Conservation (phyloP, 1,284 basidiomycete species). For the Garcileccinum viscosum region DNA sequence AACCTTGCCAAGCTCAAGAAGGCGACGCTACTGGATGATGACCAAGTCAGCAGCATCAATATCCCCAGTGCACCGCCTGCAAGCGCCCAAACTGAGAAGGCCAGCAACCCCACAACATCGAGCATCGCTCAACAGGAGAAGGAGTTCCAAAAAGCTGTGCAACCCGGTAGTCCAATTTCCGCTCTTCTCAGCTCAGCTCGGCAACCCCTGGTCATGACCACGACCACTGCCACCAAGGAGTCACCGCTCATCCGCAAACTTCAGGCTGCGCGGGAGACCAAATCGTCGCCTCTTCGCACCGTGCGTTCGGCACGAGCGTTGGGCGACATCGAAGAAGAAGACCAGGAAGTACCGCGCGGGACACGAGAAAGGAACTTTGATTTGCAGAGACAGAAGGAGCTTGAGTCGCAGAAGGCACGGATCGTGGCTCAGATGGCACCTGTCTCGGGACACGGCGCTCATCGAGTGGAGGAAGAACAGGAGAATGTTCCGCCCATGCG, state of each 20-base stretch:
- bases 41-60: constrained; percentile 52
- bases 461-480: constrained; percentile 45
- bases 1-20: constrained; percentile 76
- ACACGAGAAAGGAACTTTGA: constrained; percentile 53
- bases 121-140: constrained; percentile 88
- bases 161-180: constrained; percentile 94
- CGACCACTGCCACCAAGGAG: constrained; percentile 53
- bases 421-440: constrained; percentile 91
- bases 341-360: constrained; percentile 41
- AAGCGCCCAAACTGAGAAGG: constrained; percentile 30
- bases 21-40: constrained; percentile 65
- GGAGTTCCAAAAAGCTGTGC: constrained; percentile 94
- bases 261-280: constrained; percentile 49
- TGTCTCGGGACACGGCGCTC: constrained; percentile 42
- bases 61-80: constrained; percentile 40
- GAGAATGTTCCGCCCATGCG: constrained; percentile 50
- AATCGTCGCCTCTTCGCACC: constrained; percentile 44
- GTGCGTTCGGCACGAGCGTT: constrained; percentile 45
- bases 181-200: constrained; percentile 88
- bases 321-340: constrained; percentile 59
- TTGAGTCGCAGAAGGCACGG: constrained; percentile 85
- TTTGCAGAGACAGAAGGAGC: constrained; percentile 67
- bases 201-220: constrained; percentile 82
- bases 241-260: constrained; percentile 64
- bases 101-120: constrained; percentile 52